A percentile compares a stretch with the other conserved stretches of the same genome.
These are phyloP conservation scores for Cyclanthera cordifolia DNA, from an alignment of 306 rosid genomes.

Conservation along the genomic window DNA sequence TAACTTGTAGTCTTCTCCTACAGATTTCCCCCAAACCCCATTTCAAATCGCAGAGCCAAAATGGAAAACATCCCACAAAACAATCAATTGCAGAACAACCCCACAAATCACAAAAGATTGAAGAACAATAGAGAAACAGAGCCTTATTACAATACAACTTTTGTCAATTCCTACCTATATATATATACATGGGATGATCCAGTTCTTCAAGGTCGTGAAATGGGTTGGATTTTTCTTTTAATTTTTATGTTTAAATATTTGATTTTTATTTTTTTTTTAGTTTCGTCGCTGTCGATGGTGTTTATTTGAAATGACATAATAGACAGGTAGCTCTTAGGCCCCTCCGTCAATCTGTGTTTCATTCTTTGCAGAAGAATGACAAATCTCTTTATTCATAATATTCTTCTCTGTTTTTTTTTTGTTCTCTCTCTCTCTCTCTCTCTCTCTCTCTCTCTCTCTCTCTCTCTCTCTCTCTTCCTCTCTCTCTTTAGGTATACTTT, in stretches of 20 bases:
- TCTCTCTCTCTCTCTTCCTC: no score
- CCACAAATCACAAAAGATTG: neutral
- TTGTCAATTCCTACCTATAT: no score
- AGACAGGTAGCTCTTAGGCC: conserved; percentile 19
- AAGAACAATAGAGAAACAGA: neutral
- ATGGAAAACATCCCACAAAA: neutral
- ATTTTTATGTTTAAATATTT: neutral
- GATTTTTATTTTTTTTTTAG: neutral
- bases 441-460: no score
- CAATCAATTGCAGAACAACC: neutral
- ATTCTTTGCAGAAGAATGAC: conserved; percentile 11
- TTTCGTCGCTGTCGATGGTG: conserved; percentile 62
- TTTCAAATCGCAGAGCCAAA: neutral
- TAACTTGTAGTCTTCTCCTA: no score
- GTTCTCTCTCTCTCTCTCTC: neutral
- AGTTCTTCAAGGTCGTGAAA: neutral
- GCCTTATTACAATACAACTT: neutral
- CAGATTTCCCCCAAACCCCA: neutral
- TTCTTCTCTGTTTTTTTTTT: no score
- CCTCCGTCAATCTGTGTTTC: conserved; percentile 10
- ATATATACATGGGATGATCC: neutral
- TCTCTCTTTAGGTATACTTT: no score
- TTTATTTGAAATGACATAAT: conserved; percentile 41
- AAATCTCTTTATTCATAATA: neutral
- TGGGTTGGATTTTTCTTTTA: neutral